Base-by-base conservation (phyloP, 129 eudicot genomes). In the Helichrysum umbraculigerum region DNA sequence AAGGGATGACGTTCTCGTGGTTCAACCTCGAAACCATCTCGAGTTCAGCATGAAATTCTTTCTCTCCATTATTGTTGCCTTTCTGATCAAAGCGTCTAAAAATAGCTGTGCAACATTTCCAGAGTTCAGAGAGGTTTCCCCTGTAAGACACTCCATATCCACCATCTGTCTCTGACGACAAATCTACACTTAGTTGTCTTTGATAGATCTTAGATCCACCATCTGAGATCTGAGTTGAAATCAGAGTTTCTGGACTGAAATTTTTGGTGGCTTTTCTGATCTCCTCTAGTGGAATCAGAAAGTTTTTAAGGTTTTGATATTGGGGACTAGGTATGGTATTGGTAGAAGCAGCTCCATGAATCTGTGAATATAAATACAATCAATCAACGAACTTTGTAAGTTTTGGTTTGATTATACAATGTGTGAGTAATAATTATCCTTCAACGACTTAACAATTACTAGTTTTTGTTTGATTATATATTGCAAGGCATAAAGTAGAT, bases 1-100 rank as follows among this genome's bases (percentile, higher is more conserved):
- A 66, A 39, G 52, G 29, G 29, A 66, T 66, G 71, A 66, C 17
- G 52, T 66, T 66, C 35, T 37, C 71, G 17, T 66, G 71, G 71
- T n/a, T 29, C 51, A n/a, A 66, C 8, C 52, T 66, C 16, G 22
- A 66, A 16, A 70, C 14, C 21, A 70, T 21, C 39, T 66, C n/a
- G 16, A 66, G 71, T 15, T 66, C 71, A 14, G 35, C 37, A 66
- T 20, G 51, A 12, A 66, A 70, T 42, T 50, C 62, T 0, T 14
- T 2, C 12, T 28, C 9, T 29, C 75, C 62, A 25, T 25, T 25
- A 6, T 30, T 14, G 34, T 47, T 0, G 19, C 16, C 10, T 10
- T 41, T 7, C 5, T 6, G 9, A 47, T 21, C 17, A 11, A 42
- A 39, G n/a, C 74, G 74, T 42, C 47, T 70, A 39, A 70, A 5